Evolutionary conservation across 345 rosid species (phyloP), one percentile per base, ranked within the genome.

Genomic region (Mercurialis annua): DNA sequence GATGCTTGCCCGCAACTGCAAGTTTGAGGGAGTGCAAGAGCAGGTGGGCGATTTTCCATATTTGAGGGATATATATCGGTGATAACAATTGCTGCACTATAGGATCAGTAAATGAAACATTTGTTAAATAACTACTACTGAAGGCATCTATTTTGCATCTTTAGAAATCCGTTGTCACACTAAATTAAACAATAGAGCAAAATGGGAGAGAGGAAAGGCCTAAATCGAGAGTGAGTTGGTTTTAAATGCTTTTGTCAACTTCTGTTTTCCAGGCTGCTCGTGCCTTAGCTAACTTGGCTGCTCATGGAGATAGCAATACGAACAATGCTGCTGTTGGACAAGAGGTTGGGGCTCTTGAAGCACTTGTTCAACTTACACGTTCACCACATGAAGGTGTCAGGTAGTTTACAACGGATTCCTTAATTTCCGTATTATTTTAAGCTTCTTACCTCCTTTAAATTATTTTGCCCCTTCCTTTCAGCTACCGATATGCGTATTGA

Each of bases 281-380:
- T 26, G 96, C 96, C 43, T 79, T 92, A 78, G 96, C 96, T 69
- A 92, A 92, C 73, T 79, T 92, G 79, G 98, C 98, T 79, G 94
- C 98, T 81, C 98, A 92, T 80, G 92, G 96, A 75, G 98, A 86
- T 74, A 92, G 94, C 80, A 92, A 92, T 65, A 85, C 80, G 38
- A 90, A 90, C 55, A 90, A 92, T 81, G 86, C 98, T 73, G 90
- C 95, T n/a, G 96, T 92, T 68, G 98, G 98, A 67, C 89, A 85
- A 82, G 98, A 92, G 77, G 82, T 81, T 69, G 98, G 96, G 72
- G 98, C 95, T 66, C 86, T 92, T 40, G 96, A 92, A 81, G 96
- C 92, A 55, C 89, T 92, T 67, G 95, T 92, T 67, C 92, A 86
- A 67, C 92, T 92, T 54, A 87, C 90, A 26, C 79, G 82, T 51